These are phyloP conservation scores for Penicillium sp. DNA, from an alignment of 2,329 filamentous ascomycete genomes.

Conservation along the genomic window DNA sequence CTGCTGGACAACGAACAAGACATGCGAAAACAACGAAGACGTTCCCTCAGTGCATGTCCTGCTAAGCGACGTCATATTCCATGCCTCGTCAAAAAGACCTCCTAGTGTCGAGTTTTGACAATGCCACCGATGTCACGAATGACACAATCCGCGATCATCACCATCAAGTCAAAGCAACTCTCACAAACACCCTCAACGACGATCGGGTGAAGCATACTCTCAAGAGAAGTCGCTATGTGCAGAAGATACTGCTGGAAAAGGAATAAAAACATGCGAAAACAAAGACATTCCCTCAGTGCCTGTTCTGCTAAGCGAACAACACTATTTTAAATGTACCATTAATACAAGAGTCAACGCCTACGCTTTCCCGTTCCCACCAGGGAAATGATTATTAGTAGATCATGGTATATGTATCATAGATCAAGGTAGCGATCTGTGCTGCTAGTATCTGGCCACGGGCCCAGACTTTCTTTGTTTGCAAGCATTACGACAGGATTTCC, in stretches of 20 bases:
- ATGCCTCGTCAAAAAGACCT: background rate
- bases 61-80: background rate
- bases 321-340: background rate
- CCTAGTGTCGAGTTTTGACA: background rate
- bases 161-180: slow-evolving; percentile 53
- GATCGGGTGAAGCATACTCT: slow-evolving; percentile 53
- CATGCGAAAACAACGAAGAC: slow-evolving; percentile 31
- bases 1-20: slow-evolving; percentile 63
- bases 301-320: background rate
- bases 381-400: background rate
- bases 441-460: no score
- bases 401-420: background rate
- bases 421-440: no score
- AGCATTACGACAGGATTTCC: no score
- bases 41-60: background rate
- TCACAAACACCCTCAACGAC: slow-evolving; percentile 63
- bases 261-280: slow-evolving; percentile 52
- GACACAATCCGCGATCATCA: slow-evolving; percentile 10
- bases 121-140: background rate
- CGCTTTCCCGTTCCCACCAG: background rate
- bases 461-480: no score
- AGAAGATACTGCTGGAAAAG: slow-evolving; percentile 59
- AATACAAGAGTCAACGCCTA: background rate
- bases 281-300: slow-evolving; percentile 1
- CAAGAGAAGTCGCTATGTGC: slow-evolving; percentile 58